phyloP scores from a whole-genome alignment of 1,139 yeast genomes.

The Sugiyamaella paludigena region DNA sequence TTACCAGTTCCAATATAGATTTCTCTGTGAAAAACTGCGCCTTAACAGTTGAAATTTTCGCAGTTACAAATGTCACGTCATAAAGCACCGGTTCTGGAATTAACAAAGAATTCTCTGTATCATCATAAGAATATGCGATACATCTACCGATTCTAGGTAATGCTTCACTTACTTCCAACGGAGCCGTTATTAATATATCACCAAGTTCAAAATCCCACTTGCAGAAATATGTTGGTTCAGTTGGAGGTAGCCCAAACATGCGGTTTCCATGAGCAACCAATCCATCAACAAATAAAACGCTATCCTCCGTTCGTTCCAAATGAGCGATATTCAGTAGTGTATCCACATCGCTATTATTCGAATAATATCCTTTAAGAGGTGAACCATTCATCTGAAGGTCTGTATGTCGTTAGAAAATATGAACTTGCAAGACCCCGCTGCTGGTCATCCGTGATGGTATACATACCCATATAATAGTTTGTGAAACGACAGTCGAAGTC shows the following conservation, averaged over 20 bases:
- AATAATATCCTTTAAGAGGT: conserved; percentile 36
- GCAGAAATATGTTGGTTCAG: conserved; percentile 82
- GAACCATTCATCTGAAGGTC: conserved; percentile 41
- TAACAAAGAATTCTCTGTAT: conserved; percentile 70
- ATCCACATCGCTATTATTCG: conserved; percentile 22
- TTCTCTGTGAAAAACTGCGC: conserved; percentile 37
- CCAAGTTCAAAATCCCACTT: conserved; percentile 85
- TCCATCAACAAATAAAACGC: conserved; percentile 54
- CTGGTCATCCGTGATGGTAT: conserved; percentile 31
- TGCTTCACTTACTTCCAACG: conserved; percentile 48
- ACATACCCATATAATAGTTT: conserved; percentile 88
- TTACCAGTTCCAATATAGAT: conserved; percentile 32
- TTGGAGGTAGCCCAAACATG: conserved; percentile 88
- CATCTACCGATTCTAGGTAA: conserved; percentile 47
- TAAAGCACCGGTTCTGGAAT: conserved; percentile 55
- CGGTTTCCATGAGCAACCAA: conserved; percentile 78
- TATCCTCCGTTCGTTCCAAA: conserved; percentile 1
- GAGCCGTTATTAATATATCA: conserved; percentile 52
- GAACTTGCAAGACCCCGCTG: conserved; percentile 38
- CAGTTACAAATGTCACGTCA: conserved; percentile 63
- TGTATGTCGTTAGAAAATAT: conserved; percentile 2
- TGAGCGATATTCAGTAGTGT: conserved; percentile 26
- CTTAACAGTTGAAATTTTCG: conserved; percentile 34
- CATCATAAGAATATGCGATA: conserved; percentile 62
- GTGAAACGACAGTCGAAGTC: conserved; percentile 81